A percentile compares a stretch with the other conserved stretches of the same genome.
phyloP scores from a whole-genome alignment of 495 filamentous ascomycete species.

The Podospora conica region DNA sequence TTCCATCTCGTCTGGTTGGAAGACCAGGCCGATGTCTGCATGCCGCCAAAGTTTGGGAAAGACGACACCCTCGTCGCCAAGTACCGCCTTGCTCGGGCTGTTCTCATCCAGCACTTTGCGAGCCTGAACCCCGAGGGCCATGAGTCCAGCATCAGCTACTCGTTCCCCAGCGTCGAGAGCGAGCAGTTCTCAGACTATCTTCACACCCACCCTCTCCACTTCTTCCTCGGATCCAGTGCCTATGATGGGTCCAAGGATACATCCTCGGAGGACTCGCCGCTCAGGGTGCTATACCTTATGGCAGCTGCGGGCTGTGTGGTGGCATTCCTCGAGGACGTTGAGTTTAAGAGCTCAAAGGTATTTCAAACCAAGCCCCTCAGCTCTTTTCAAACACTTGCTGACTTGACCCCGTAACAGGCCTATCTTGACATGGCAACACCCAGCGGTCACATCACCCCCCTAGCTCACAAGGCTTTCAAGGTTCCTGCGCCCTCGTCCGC shows the following conservation, averaged over 20 bases:
- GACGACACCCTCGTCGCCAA: constrained; percentile 28
- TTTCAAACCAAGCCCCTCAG: neutral
- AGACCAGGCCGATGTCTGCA: constrained; percentile 38
- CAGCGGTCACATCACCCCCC: neutral
- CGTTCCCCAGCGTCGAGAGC: constrained; percentile 31
- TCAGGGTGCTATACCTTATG: constrained; percentile 11
- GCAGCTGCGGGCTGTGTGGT: constrained; percentile 18
- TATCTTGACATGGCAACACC: neutral
- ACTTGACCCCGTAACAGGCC: neutral
- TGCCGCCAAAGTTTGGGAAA: constrained; percentile 30
- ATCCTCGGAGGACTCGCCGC: neutral
- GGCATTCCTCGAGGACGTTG: constrained; percentile 23
- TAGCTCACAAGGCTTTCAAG: neutral
- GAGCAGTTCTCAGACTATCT: constrained; percentile 50
- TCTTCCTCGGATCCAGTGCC: constrained; percentile 56
- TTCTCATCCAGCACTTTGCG: constrained; percentile 58
- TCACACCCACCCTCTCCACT: constrained; percentile 45
- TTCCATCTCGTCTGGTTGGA: constrained; percentile 68
- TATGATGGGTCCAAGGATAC: neutral
- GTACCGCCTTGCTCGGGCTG: constrained; percentile 54
- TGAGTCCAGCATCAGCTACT: constrained; percentile 15
- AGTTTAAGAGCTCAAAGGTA: constrained; percentile 31
- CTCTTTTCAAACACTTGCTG: neutral
- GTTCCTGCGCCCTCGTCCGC: neutral
- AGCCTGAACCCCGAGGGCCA: constrained; percentile 1